Conservation (phyloP, 2,329 filamentous ascomycete species). For the Pseudophaeomoniella oleicola region DNA sequence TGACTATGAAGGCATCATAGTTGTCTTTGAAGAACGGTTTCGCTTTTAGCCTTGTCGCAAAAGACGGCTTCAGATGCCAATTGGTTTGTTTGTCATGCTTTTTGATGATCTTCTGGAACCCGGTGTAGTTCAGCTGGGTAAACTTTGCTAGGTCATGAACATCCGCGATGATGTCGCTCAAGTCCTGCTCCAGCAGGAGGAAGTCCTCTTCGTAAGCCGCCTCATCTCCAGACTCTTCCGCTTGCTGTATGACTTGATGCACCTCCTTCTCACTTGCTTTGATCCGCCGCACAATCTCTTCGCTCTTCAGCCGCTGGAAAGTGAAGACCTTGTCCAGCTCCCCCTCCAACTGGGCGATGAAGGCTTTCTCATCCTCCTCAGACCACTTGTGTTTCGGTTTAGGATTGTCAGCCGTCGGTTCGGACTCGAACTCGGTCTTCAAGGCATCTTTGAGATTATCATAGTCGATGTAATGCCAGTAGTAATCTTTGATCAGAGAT, state of each 20-base stretch:
- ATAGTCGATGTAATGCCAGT: conserved; percentile 98
- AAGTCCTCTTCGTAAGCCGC: conserved; percentile 68
- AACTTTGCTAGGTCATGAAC: conserved; percentile 97
- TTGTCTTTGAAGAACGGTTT: conserved; percentile 99
- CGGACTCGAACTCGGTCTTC: conserved; percentile 52
- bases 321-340: conserved; percentile 97
- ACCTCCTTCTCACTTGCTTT: conserved; percentile 80
- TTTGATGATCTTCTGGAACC: conserved; percentile 99
- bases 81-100: conserved; percentile 98
- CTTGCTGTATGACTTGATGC: conserved; percentile 63
- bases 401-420: conserved; percentile 29
- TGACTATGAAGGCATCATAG: conserved; percentile 89
- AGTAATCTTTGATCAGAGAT: conserved; percentile 91
- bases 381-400: conserved; percentile 57
- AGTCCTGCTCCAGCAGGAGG: conserved; percentile 77
- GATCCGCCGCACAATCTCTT: conserved; percentile 87
- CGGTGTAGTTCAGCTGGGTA: conserved; percentile 95
- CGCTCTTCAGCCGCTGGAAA: conserved; percentile 93
- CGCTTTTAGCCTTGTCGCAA: conserved; percentile 82
- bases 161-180: conserved; percentile 96
- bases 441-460: conserved; percentile 81
- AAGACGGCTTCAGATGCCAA: conserved; percentile 91
- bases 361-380: conserved; percentile 80
- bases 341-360: conserved; percentile 72
- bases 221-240: conserved; percentile 42